phyloP scores from a whole-genome alignment of 2,329 filamentous ascomycete species.

The Coniochaeta sp. region DNA sequence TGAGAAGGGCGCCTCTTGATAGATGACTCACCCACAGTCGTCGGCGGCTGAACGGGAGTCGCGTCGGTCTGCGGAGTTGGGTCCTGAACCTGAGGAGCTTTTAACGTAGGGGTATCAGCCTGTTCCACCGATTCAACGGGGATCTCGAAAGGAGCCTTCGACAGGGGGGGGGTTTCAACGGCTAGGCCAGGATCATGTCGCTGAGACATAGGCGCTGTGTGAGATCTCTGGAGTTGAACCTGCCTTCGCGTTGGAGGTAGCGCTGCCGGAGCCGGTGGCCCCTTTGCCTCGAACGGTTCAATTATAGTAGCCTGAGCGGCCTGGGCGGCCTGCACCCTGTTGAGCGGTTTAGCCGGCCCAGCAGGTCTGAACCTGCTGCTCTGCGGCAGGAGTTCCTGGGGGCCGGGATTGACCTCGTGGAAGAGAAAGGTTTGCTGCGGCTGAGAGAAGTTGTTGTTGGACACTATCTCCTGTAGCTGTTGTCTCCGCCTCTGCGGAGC shows the following conservation, averaged over 20 bases:
- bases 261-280: not conserved
- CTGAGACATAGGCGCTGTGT: not conserved
- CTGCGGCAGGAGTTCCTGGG: slow-evolving; percentile 33
- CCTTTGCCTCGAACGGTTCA: not conserved
- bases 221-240: not conserved
- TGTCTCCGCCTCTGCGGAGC: slow-evolving; percentile 5
- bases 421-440: slow-evolving; percentile 26
- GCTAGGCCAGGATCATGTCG: not conserved
- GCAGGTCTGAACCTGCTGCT: slow-evolving; percentile 34
- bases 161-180: not conserved
- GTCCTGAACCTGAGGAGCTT: not conserved
- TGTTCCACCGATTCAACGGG: not conserved
- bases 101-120: not conserved
- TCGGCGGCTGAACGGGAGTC: not conserved
- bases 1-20: not conserved
- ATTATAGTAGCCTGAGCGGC: not conserved
- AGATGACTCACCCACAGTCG: not conserved
- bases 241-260: not conserved
- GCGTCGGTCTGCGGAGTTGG: not conserved
- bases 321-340: slow-evolving; percentile 7
- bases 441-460: slow-evolving; percentile 11
- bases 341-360: slow-evolving; percentile 15
- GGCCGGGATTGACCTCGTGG: slow-evolving; percentile 34
- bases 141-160: slow-evolving; percentile 1
- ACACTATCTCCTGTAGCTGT: slow-evolving; percentile 1